Conservation (phyloP, 768 basidiomycete genomes). For the Russula dissimulans region DNA sequence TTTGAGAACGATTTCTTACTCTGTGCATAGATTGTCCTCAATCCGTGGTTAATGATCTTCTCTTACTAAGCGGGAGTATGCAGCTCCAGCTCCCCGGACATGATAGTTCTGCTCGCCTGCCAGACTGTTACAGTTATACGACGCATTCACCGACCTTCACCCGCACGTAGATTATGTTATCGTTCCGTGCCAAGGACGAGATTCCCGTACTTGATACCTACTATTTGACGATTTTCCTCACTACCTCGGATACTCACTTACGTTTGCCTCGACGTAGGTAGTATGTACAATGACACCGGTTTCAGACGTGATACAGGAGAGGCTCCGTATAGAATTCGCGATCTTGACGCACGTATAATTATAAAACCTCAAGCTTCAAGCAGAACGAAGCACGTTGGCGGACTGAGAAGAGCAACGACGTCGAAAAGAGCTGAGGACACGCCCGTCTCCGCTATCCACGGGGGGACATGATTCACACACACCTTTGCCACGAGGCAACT, state of each 20-base stretch:
- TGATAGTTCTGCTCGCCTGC: not conserved
- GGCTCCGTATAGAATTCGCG: not conserved
- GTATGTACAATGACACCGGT: too few species aligned
- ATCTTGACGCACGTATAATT: not conserved
- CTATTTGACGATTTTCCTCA: too few species aligned
- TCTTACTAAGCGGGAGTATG: slow-evolving; percentile 33
- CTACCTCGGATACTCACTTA: too few species aligned
- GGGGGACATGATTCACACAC: too few species aligned
- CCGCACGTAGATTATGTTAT: not conserved
- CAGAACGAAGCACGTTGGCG: too few species aligned
- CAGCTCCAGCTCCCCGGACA: not conserved
- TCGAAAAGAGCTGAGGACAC: too few species aligned
- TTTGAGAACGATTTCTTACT: slow-evolving; percentile 23
- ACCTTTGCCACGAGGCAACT: slow-evolving; percentile 2
- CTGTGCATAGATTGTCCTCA: slow-evolving; percentile 56
- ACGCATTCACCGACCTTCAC: not conserved
- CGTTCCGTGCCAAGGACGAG: not conserved
- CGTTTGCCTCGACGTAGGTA: too few species aligned
- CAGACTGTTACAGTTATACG: not conserved
- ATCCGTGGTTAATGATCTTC: slow-evolving; percentile 87
- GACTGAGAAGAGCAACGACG: not conserved
- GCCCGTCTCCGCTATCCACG: too few species aligned
- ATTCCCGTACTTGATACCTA: not conserved
- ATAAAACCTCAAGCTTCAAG: too few species aligned
- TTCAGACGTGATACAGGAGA: not conserved